phyloP scores from a whole-genome alignment of 805 yeast species.

The Hanseniaspora clermontiae region DNA sequence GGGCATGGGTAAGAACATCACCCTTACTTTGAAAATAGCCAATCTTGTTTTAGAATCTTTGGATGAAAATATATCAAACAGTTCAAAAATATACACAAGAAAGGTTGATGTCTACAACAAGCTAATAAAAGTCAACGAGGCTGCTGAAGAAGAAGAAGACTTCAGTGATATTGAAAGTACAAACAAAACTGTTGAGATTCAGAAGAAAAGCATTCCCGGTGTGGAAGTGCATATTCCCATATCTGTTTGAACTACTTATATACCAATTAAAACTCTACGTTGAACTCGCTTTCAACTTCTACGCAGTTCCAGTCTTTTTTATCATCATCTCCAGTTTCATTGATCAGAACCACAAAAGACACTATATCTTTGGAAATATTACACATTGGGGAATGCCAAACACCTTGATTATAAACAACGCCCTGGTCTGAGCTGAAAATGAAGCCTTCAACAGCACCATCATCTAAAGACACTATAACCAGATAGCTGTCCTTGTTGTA shows the following conservation, averaged over 20 bases:
- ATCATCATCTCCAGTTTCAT: not conserved
- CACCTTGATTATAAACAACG: conserved; percentile 63
- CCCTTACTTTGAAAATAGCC: conserved; percentile 1
- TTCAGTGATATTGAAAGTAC: not conserved
- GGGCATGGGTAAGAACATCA: conserved; percentile 10
- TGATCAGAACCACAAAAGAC: conserved; percentile 6
- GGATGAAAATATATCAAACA: not conserved
- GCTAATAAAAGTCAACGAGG: not conserved
- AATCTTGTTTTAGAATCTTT: conserved; percentile 2
- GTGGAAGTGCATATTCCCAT: conserved; percentile 8
- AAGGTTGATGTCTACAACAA: conserved; percentile 7
- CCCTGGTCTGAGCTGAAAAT: conserved; percentile 73
- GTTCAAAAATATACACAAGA: conserved; percentile 3
- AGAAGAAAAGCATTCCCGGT: conserved; percentile 1
- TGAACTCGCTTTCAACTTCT: conserved; percentile 4
- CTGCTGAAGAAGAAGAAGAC: not conserved
- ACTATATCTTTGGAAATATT: not conserved
- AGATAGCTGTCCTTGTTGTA: conserved; percentile 43
- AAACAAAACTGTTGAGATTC: not conserved
- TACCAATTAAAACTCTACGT: not conserved
- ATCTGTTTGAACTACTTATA: not conserved
- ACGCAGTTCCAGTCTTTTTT: not conserved
- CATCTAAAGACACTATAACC: conserved; percentile 81
- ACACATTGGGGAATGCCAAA: conserved; percentile 93
- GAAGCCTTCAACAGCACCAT: conserved; percentile 51